Conservation (phyloP, 1,139 yeast species). For the Taphrina flavorubra region DNA sequence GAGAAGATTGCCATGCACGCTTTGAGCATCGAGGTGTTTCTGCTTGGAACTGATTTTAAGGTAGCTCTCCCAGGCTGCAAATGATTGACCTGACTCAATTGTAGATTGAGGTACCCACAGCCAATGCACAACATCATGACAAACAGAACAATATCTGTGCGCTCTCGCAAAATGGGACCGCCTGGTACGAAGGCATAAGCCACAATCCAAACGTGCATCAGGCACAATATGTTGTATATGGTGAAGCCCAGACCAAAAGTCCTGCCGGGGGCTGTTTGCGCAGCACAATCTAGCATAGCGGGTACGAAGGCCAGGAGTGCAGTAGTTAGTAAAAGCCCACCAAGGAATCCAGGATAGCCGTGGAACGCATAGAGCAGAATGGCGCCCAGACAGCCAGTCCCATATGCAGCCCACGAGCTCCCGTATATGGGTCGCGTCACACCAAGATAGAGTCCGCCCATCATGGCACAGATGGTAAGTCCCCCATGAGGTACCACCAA, state of each 20-base stretch:
- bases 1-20: constrained; percentile 49
- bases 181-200: constrained; percentile 98
- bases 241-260: constrained; percentile 64
- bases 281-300: constrained; percentile 43
- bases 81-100: constrained; percentile 43
- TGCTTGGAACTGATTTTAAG: neutral
- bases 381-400: constrained; percentile 61
- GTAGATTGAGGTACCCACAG: constrained; percentile 49
- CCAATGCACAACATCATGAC: constrained; percentile 59
- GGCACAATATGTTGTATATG: constrained; percentile 61
- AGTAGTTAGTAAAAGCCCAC: constrained; percentile 69
- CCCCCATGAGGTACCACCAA: constrained; percentile 88
- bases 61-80: neutral
- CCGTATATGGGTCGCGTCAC: constrained; percentile 46
- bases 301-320: constrained; percentile 56
- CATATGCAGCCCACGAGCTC: constrained; percentile 48
- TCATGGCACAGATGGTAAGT: constrained; percentile 62
- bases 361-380: constrained; percentile 58
- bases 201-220: constrained; percentile 94
- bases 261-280: constrained; percentile 63
- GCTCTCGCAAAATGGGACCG: constrained; percentile 83
- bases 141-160: constrained; percentile 75
- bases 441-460: constrained; percentile 63
- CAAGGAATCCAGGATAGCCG: constrained; percentile 85
- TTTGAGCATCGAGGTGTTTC: constrained; percentile 47